Base-by-base conservation (phyloP, 75 land plant species). In the Isoetes taiwanensis region DNA sequence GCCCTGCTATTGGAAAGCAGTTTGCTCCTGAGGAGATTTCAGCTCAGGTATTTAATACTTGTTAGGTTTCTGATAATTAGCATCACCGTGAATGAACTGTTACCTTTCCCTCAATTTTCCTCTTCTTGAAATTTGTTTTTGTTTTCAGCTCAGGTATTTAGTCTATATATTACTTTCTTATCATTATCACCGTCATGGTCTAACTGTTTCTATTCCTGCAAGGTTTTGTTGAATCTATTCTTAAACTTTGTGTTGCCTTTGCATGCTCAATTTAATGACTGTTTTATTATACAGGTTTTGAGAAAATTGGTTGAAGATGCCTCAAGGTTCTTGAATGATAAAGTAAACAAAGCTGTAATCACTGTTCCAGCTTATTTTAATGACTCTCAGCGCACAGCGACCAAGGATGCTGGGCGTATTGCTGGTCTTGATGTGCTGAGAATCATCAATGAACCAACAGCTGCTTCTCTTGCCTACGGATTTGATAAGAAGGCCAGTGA, bases 1-100 rank as follows among this genome's bases (percentile, higher is more conserved):
- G 38, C 38, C 38, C 38, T 37, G 38, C 38, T 14, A 14, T 14
- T 37, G 38, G 38, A 9, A 37, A 37, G 14, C 9, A 9, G 11
- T 37, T 37, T 14, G 38, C 38, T 37, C 11, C 38, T 14, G 38
- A 37, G 38, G 38, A 37, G 57, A 84, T 85, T 54, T 85, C 89
- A 1, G 86, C 89, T 30, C 72, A 70, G 72, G 72, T 69, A 2
- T 27, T 4, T 20, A 4, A 25, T 54, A 27, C 56, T 19, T 26
- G 14, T 43, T 6, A 5, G 50, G 50, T 4, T 5, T 5, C 50
- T 19, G 14, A 24, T 4, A 3, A 9, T 29, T 6, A 41, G 43
- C n/a, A n/a, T n/a, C n/a, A n/a, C n/a, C 24, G 66, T 66, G n/a
- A n/a, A n/a, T 63, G 0, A 19, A 25, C 2, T 30, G 52, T 2